Conservation (phyloP, 768 basidiomycete genomes). For the Auriscalpium orientale region DNA sequence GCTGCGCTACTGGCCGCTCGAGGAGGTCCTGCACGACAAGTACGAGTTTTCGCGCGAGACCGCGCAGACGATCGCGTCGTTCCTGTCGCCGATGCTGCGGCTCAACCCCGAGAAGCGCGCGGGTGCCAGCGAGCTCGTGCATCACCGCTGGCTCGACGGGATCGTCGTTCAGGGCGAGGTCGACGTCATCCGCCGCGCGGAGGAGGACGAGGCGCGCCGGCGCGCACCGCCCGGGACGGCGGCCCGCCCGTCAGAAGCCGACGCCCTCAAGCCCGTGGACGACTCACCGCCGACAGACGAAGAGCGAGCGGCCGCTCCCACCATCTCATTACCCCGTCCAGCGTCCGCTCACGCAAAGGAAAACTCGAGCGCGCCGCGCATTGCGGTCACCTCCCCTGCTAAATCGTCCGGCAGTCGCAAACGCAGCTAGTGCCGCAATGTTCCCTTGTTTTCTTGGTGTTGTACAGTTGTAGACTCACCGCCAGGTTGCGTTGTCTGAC, state of each 20-base stretch:
- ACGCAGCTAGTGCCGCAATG: not conserved
- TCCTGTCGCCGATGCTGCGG: conserved; percentile 85
- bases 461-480: not conserved
- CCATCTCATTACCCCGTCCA: conserved; percentile 11
- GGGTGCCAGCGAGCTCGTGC: conserved; percentile 75
- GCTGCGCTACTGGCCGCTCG: conserved; percentile 85
- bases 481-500: not conserved
- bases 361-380: conserved; percentile 11
- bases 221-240: conserved; percentile 31
- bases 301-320: conserved; percentile 10
- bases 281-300: conserved; percentile 25
- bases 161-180: conserved; percentile 86
- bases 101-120: conserved; percentile 86
- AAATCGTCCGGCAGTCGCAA: conserved; percentile 7
- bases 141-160: conserved; percentile 83
- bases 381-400: not conserved
- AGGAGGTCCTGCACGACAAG: conserved; percentile 83
- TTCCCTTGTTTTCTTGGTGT: not conserved
- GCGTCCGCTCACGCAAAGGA: conserved; percentile 18
- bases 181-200: conserved; percentile 64
- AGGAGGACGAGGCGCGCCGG: conserved; percentile 40
- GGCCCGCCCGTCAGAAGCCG: conserved; percentile 27
- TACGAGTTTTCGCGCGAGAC: conserved; percentile 85
- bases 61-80: conserved; percentile 72
- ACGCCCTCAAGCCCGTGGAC: conserved; percentile 76